Base-by-base conservation (phyloP, 2,329 filamentous ascomycete species). In the Alternaria infectoria region DNA sequence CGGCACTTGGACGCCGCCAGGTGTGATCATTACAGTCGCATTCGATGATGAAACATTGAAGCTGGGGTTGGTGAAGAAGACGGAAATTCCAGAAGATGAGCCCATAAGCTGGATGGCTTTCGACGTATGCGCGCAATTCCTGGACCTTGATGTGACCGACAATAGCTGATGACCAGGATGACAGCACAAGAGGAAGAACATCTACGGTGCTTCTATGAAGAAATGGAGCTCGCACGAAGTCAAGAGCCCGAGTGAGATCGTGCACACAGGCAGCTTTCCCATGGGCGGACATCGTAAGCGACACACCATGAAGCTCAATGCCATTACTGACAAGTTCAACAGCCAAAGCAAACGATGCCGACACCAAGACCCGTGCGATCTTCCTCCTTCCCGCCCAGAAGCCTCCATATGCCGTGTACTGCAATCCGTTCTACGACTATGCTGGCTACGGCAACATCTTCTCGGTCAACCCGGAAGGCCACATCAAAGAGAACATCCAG, bases 61-160 rank as follows among this genome's bases (percentile, higher is more conserved):
- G 7, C 82, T 96, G 64, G 87, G 90, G 69, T 81, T 96, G 74
- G 83, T 96, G 75, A 93, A 95, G 83, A 89, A 90, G 72, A 96
- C 92, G 1, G 88, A 89, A 62, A 96, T 96, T 60, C 90, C 92
- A 5, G 81, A 91, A 56, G 91, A 95, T 68, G 92, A 97, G 81
- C 92, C 93, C 8, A 96, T 97, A 69, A 96, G 93, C 63, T 97
- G 93, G 93, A 95, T 97, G 91, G 90, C 92, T 15, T 95, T 96
- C 75, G 91, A 93, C 79, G 92, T 93, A 83, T 82, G 90, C 64
- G 30, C 28, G 12, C 52, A 43, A 50, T 40, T 19, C 8, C 11
- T 43, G 40, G 28, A 7, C 5, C 3, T 17, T 15, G 54, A 44
- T 49, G 43, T 46, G 43, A 36, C 45, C 46, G 44, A 57, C 57